Evolutionary conservation across 345 rosid genomes (phyloP), one percentile per base, ranked within the genome.

Genomic region (Moricandia arvensis): DNA sequence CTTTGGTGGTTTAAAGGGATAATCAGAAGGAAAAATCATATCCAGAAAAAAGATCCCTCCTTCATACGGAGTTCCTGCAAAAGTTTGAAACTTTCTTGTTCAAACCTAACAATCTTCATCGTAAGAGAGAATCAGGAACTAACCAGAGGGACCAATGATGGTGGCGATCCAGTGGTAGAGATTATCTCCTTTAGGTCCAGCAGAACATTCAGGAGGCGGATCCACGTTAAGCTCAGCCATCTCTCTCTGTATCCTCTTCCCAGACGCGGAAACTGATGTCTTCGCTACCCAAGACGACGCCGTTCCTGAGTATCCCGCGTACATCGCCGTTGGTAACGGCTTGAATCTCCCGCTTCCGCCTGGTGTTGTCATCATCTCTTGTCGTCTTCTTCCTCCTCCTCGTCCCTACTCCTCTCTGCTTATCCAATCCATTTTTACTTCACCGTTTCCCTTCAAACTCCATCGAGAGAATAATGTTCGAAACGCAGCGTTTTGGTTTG

Each of bases 1-100:
- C 99, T 85, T 83, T 29, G 97, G 99, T 55, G 99, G 97, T 60
- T 89, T 86, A 75, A 92, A 90, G 27, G 99, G 99, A 82, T 95
- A 92, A 80, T 90, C 97, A 71, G 72, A 59, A 0, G 97, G 97
- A 73, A 95, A 92, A 18, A 74, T 80, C 16, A 92, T 80, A 81
- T 95, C 93, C 6, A 92, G 83, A 66, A 95, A 92, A 83, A 85
- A 95, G 60, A 92, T 85, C 21, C 99, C 99, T 9, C 93, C 97
- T 81, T 87, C 79, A 38, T 95, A 95, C 2, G 99, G 91, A 63
- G 97, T 90, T 68, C 93, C 99, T 95, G 70, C 18, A 66, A 43
- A 65, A n/a, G n/a, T n/a, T n/a, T n/a, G n/a, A n/a, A n/a, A n/a
- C n/a, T n/a, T n/a, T n/a, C n/a, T n/a, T n/a, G n/a, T n/a, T n/a